These are phyloP conservation scores for Desmodesmus armatus DNA, from an alignment of 139 green algal species.

Conservation along the genomic window DNA sequence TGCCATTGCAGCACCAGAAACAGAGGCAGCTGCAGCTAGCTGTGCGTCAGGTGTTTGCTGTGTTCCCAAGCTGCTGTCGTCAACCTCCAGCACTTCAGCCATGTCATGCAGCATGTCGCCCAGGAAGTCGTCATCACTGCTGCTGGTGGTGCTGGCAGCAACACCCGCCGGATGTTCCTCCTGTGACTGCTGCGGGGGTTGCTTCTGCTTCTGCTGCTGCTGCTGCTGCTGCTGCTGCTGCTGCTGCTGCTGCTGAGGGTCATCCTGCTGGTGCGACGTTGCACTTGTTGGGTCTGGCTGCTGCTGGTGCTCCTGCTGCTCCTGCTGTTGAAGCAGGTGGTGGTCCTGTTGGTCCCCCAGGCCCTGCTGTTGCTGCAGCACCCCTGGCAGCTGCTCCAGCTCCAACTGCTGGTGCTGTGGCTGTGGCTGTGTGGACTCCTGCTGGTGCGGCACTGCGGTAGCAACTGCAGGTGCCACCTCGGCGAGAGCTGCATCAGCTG, in stretches of 20 bases:
- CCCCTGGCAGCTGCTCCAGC: not conserved
- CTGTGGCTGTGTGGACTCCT: too few species aligned
- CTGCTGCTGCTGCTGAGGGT: not conserved
- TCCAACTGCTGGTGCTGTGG: too few species aligned
- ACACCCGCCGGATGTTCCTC: not conserved
- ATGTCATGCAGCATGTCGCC: slow-evolving; percentile 42
- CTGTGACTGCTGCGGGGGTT: not conserved
- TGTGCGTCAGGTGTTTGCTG: slow-evolving; percentile 3
- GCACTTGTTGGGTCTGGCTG: not conserved
- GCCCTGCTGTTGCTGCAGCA: not conserved
- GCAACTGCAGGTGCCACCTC: not conserved
- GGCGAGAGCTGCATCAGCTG: not conserved
- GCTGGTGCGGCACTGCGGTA: too few species aligned
- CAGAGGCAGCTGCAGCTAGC: not conserved
- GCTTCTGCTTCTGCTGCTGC: not conserved
- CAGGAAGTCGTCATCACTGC: slow-evolving; percentile 13
- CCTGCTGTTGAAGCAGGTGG: not conserved
- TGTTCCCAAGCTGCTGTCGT: not conserved
- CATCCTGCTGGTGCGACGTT: too few species aligned
- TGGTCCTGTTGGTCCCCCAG: too few species aligned
- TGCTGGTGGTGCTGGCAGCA: not conserved
- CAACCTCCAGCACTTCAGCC: slow-evolving; percentile 35
- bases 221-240: not conserved
- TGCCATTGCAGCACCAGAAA: not conserved
- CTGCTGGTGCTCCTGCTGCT: not conserved